Evolutionary conservation across 2,329 filamentous ascomycete species (phyloP), one percentile per base, ranked within the genome.

Genomic region (Xylaria sp.): DNA sequence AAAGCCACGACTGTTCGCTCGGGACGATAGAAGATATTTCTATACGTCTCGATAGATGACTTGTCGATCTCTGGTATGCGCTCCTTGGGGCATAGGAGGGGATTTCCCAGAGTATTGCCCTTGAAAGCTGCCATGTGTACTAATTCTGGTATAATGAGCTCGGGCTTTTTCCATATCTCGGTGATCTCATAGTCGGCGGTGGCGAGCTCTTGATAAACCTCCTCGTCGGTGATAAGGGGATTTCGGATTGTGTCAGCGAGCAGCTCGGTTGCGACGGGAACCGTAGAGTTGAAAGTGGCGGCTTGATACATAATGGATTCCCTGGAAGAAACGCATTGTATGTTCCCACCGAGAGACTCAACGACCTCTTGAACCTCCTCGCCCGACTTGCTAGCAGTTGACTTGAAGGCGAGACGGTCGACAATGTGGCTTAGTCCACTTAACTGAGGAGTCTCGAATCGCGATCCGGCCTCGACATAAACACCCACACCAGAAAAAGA

Each of bases 221-320:
- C 96, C 23, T 93, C 89, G 31, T 97, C 92, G 9, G 93, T 97
- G 73, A 98, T 91, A 64, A 87, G 81, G 6, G 96, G 94, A 73
- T 97, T 89, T 67, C 94, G 91, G 71, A 99, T 97, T 39, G 96
- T 98, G 80, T 99, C 96, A 68, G 96, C 95, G 49, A 99, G 88
- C 20, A 99, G 83, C 36, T 87, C 93, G 28, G 97, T 89, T 13
- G 95, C 94, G 9, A 89, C 89, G 7, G 93, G 91, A 9, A 99
- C 94, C 20, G 94, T 91, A 31, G 91, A 91, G 84, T 99, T 99
- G 88, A 99, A 99, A 36, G 94, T 98, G 31, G 96, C 96, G 1
- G 94, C 93, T 82, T 99, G 96, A 84, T 99, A 99, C 96, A 99
- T 99, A 83, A 99, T 89, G 66, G 94, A 94, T 82, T 99, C 96